Evolutionary conservation across 495 filamentous ascomycete genomes (phyloP).

Genomic region (Penicillium lagena): DNA sequence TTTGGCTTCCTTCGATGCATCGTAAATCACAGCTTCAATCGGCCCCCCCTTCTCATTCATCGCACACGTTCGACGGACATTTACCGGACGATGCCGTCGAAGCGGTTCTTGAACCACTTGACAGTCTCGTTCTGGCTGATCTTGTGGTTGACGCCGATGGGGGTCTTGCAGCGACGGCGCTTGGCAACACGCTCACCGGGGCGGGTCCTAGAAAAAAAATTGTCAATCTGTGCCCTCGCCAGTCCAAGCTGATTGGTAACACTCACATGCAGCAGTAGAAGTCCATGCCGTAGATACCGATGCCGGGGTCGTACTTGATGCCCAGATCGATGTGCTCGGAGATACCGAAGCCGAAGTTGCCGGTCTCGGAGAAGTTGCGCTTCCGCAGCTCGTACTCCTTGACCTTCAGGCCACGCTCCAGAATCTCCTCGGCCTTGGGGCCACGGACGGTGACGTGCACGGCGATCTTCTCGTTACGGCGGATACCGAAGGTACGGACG

Average conservation of each 20-base stretch:
- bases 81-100: slow-evolving; percentile 97
- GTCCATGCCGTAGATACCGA: slow-evolving; percentile 99
- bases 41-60: slow-evolving; percentile 17
- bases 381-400: slow-evolving; percentile 99
- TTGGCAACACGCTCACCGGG: slow-evolving; percentile 96
- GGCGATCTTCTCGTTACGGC: slow-evolving; percentile 99
- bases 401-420: slow-evolving; percentile 99
- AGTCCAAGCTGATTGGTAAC: neutral
- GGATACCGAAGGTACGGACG: slow-evolving; percentile 99
- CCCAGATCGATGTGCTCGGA: slow-evolving; percentile 99
- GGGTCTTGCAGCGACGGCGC: slow-evolving; percentile 82
- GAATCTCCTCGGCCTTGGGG: slow-evolving; percentile 99
- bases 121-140: slow-evolving; percentile 91
- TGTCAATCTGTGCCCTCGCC: slow-evolving; percentile 14
- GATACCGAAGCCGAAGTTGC: slow-evolving; percentile 99
- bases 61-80: slow-evolving; percentile 14
- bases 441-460: slow-evolving; percentile 99
- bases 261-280: slow-evolving; percentile 99
- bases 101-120: slow-evolving; percentile 99
- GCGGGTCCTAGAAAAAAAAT: slow-evolving; percentile 57
- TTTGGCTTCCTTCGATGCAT: slow-evolving; percentile 35
- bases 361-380: slow-evolving; percentile 98
- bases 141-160: slow-evolving; percentile 80
- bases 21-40: slow-evolving; percentile 31
- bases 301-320: slow-evolving; percentile 99